Evolutionary conservation across 164 flowering plant genomes (phyloP), one percentile per base, ranked within the genome.

Genomic region (Chimonanthus salicifolius): DNA sequence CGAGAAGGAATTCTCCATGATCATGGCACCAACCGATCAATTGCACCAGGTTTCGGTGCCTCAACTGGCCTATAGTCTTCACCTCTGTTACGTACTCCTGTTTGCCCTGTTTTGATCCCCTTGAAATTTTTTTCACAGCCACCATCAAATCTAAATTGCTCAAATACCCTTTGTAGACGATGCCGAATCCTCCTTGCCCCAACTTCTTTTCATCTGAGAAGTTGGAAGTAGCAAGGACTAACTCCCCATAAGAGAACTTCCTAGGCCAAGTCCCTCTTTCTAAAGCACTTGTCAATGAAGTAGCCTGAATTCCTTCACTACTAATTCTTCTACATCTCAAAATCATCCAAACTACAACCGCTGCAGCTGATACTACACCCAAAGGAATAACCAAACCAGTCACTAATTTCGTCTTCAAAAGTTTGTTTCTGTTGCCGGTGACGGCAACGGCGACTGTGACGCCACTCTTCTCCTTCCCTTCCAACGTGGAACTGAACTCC

Each of bases 181-280:
- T 78, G 43, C 92, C 94, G 46, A 82, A 90, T 6, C 89, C 91
- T 2, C 91, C 91, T 76, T 75, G 74, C 44, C 92, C 94, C 1
- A 90, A 81, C 83, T 82, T 82, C 79, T 84, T 80, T 51, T 75
- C 80, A 10, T 70, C 66, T 45, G 73, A 72, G 72, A 87, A 89
- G 44, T 83, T 78, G 33, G 77, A 82, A 0, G 92, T 88, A 5
- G 91, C 88, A 7, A 67, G 47, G 54, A 74, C 76, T 6, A 90
- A 80, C n/a, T 88, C 88, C 71, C 66, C 80, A 10, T 87, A 77
- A 46, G 21, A 15, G 79, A 85, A 87, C 71, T 75, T 88, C 65
- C 64, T 67, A 0, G 92, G 91, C 20, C 83, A 7, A 2, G 33
- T 0, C 7, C 16, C 49, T 6, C n/a, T 13, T n/a, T 20, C 69